These are phyloP conservation scores for Beauveria varroae DNA, from an alignment of 2,329 filamentous ascomycete species.

Conservation along the genomic window DNA sequence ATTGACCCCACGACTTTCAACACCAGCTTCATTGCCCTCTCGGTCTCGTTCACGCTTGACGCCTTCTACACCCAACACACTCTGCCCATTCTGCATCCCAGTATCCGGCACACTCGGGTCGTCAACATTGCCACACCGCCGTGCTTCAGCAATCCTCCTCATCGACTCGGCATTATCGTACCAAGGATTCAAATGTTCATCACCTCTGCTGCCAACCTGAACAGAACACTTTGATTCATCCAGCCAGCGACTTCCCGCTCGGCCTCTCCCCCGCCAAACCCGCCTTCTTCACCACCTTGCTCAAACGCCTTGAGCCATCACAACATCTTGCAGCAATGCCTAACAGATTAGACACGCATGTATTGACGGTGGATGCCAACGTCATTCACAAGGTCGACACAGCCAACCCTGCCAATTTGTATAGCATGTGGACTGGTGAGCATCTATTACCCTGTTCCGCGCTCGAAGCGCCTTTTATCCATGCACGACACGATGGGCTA, in stretches of 20 bases:
- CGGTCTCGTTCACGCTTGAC: neutral
- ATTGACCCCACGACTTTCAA: neutral
- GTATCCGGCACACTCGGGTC: neutral
- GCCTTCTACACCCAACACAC: neutral
- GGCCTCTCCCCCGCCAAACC: constrained; percentile 11
- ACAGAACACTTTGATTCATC: neutral
- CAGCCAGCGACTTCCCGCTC: constrained; percentile 8
- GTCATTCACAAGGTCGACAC: constrained; percentile 95
- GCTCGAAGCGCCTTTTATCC: neutral
- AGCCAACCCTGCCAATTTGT: constrained; percentile 82
- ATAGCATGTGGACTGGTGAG: constrained; percentile 96
- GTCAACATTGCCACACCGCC: neutral
- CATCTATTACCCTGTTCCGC: constrained; percentile 16
- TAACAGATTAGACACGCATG: constrained; percentile 71
- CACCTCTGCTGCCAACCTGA: constrained; percentile 13
- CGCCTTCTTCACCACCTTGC: constrained; percentile 20
- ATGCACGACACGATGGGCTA: constrained; percentile 18
- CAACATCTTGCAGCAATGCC: constrained; percentile 55
- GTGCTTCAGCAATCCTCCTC: neutral
- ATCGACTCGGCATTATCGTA: neutral
- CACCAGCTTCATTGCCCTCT: neutral
- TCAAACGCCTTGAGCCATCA: constrained; percentile 29
- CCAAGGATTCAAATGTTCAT: neutral
- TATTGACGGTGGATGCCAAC: constrained; percentile 84
- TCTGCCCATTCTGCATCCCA: neutral